These are phyloP conservation scores for Calonectria multiphialidica DNA, from an alignment of 2,329 filamentous ascomycete genomes.

Conservation along the genomic window DNA sequence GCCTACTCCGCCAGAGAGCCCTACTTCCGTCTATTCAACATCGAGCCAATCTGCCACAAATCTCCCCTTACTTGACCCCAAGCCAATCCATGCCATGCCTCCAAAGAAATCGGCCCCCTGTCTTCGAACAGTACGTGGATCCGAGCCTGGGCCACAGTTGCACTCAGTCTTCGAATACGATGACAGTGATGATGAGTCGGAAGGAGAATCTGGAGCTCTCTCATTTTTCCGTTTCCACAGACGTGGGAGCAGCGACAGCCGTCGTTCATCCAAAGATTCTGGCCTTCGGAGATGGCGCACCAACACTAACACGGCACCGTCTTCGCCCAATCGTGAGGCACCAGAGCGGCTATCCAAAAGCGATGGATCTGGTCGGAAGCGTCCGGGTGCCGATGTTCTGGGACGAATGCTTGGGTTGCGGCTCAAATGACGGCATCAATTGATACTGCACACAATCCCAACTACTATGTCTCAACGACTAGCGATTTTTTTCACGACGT, in stretches of 20 bases:
- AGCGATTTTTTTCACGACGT: slow-evolving; percentile 12
- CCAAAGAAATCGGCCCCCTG: slow-evolving; percentile 45
- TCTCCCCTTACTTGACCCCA: slow-evolving; percentile 31
- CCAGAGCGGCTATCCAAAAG: slow-evolving; percentile 20
- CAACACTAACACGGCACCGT: slow-evolving; percentile 38
- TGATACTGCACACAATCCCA: neutral
- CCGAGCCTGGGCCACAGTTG: slow-evolving; percentile 43
- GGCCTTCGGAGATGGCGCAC: slow-evolving; percentile 16
- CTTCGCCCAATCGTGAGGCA: slow-evolving; percentile 30
- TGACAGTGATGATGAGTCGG: slow-evolving; percentile 56
- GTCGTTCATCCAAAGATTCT: slow-evolving; percentile 22
- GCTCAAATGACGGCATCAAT: slow-evolving; percentile 36
- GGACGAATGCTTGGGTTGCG: slow-evolving; percentile 53
- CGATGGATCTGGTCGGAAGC: slow-evolving; percentile 37
- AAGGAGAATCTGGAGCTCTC: slow-evolving; percentile 39
- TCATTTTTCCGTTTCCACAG: slow-evolving; percentile 60
- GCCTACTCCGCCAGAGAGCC: slow-evolving; percentile 22
- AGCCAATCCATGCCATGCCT: slow-evolving; percentile 35
- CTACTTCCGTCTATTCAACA: slow-evolving; percentile 35
- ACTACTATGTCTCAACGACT: slow-evolving; percentile 24
- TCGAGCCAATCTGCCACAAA: slow-evolving; percentile 39
- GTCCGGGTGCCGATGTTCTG: slow-evolving; percentile 50
- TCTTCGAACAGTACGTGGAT: slow-evolving; percentile 39
- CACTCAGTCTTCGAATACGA: slow-evolving; percentile 64
- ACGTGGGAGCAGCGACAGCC: slow-evolving; percentile 49